Conservation (phyloP, 305 asterid genomes). For the Fraxinus floribunda region DNA sequence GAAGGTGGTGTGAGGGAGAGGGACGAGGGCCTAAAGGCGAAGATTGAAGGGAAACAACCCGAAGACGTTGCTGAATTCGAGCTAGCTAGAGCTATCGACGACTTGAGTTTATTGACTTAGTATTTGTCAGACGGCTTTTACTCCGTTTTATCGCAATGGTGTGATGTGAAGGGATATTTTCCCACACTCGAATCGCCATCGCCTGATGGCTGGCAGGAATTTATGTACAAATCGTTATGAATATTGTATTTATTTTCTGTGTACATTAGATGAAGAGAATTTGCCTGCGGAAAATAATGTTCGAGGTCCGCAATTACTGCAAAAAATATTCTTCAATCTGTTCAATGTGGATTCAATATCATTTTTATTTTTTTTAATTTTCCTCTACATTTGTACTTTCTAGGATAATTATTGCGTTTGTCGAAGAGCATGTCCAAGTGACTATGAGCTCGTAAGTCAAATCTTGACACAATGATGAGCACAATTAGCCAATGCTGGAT, state of each 20-base stretch:
- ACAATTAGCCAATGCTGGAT: too few relatives aligned
- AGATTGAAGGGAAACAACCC: constrained; percentile 35
- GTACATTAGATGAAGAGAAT: not conserved
- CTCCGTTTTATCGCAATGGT: constrained; percentile 29
- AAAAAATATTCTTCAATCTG: not conserved
- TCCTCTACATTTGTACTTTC: not conserved
- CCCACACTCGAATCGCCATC: constrained; percentile 28
- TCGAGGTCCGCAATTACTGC: not conserved
- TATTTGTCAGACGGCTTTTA: constrained; percentile 1
- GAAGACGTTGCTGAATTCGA: constrained; percentile 48
- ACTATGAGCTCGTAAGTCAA: too few relatives aligned
- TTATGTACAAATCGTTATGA: constrained; percentile 49
- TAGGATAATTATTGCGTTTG: not conserved
- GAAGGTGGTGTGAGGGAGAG: constrained; percentile 35
- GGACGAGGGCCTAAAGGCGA: constrained; percentile 34
- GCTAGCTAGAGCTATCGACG: constrained; percentile 55
- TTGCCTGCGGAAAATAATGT: not conserved
- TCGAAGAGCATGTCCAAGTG: not conserved
- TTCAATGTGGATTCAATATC: not conserved
- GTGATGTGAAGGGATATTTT: constrained; percentile 34
- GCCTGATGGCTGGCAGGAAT: constrained; percentile 27
- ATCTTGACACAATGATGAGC: too few relatives aligned
- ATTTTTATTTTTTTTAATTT: too few relatives aligned
- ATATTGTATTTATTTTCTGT: constrained; percentile 34
- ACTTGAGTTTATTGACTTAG: constrained; percentile 53